Evolutionary conservation across 2,329 filamentous ascomycete species (phyloP).

Genomic region (Alternaria consortialis): DNA sequence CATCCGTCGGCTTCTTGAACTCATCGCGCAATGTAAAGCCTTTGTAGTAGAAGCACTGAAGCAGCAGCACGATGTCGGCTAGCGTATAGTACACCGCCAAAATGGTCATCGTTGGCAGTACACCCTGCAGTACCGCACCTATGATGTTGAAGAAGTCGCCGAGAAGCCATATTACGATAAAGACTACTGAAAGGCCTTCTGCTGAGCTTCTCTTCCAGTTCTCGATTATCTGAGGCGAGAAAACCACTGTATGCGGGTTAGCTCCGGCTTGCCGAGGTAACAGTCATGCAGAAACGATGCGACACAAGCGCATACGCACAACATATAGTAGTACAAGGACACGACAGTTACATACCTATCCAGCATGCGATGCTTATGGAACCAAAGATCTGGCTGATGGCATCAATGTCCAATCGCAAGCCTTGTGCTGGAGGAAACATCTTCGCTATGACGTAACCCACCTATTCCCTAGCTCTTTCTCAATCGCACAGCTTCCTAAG

Average conservation of each 20-base stretch:
- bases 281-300: neutral
- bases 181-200: conserved; percentile 88
- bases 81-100: conserved; percentile 94
- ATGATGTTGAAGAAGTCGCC: conserved; percentile 98
- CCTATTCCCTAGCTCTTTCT: conserved; percentile 14
- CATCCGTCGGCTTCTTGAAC: conserved; percentile 35
- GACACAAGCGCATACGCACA: neutral
- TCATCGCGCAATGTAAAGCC: conserved; percentile 68
- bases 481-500: neutral
- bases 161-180: conserved; percentile 89
- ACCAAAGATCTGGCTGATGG: conserved; percentile 90
- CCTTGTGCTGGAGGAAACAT: conserved; percentile 65
- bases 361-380: conserved; percentile 97
- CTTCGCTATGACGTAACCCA: conserved; percentile 43
- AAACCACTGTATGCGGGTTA: conserved; percentile 69
- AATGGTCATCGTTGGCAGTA: conserved; percentile 94
- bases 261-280: conserved; percentile 4
- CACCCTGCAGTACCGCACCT: conserved; percentile 88
- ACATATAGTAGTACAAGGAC: neutral
- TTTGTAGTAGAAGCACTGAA: conserved; percentile 94
- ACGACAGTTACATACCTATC: conserved; percentile 62
- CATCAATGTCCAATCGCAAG: conserved; percentile 82
- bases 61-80: conserved; percentile 86
- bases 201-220: conserved; percentile 88
- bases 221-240: conserved; percentile 95